Evolutionary conservation across 2,329 filamentous ascomycete genomes (phyloP).

Genomic region (Xylaria hypoxylon): DNA sequence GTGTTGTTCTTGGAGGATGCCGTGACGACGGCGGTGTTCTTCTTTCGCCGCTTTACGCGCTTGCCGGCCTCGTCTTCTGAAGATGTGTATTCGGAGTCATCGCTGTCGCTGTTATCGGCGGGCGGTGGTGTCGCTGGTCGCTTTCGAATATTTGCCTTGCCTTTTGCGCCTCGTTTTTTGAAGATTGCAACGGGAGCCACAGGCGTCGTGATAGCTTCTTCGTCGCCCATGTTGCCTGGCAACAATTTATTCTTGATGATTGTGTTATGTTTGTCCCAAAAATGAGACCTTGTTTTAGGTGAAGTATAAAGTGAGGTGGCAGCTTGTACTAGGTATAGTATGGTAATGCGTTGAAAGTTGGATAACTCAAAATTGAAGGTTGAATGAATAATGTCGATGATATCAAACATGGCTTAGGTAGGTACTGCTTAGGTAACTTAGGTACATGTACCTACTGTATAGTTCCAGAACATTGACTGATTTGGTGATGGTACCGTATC

Average conservation of each 20-base stretch:
- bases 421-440: too few species aligned
- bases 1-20: conserved; percentile 68
- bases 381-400: too few species aligned
- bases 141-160: conserved; percentile 83
- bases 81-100: conserved; percentile 74
- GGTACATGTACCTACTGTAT: too few species aligned
- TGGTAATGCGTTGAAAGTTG: too few species aligned
- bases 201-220: conserved; percentile 44
- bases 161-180: conserved; percentile 85
- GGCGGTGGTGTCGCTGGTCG: conserved; percentile 82
- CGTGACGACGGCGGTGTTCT: conserved; percentile 72
- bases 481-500: not conserved
- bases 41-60: conserved; percentile 82
- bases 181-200: conserved; percentile 74
- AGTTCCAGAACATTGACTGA: conserved; percentile 12
- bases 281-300: not conserved
- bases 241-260: not conserved
- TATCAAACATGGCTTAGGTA: too few species aligned
- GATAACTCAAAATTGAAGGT: too few species aligned
- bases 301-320: not conserved
- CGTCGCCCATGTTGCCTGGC: conserved; percentile 39
- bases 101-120: conserved; percentile 65
- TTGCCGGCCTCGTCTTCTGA: conserved; percentile 82
- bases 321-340: not conserved
- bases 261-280: not conserved